Evolutionary conservation across 2,329 filamentous ascomycete species (phyloP).

Genomic region (Stemphylium beticola): DNA sequence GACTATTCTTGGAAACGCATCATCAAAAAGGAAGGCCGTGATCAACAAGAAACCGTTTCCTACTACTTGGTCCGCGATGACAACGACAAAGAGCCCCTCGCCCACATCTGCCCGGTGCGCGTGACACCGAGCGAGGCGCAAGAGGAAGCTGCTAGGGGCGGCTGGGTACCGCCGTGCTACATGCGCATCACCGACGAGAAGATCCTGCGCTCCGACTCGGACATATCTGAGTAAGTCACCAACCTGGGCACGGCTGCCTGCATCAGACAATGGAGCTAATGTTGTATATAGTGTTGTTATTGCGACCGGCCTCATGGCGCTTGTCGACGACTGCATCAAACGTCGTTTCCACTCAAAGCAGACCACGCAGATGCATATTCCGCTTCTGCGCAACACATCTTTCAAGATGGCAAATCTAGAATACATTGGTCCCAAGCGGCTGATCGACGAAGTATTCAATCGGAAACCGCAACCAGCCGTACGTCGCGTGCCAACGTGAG

Average conservation of each 20-base stretch:
- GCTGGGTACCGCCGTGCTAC: slow-evolving; percentile 88
- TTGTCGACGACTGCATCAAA: slow-evolving; percentile 92
- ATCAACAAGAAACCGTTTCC: slow-evolving; percentile 66
- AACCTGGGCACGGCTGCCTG: neutral
- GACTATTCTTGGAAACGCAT: slow-evolving; percentile 84
- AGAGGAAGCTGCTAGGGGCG: slow-evolving; percentile 77
- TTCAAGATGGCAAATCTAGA: slow-evolving; percentile 63
- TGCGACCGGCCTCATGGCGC: slow-evolving; percentile 83
- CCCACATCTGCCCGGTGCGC: slow-evolving; percentile 83
- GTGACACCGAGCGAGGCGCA: slow-evolving; percentile 72
- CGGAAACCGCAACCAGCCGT: slow-evolving; percentile 47
- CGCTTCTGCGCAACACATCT: slow-evolving; percentile 56
- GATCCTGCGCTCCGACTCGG: slow-evolving; percentile 72
- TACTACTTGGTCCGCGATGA: slow-evolving; percentile 80
- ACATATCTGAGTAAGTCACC: slow-evolving; percentile 81
- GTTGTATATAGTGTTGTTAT: slow-evolving; percentile 74
- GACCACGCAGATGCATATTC: slow-evolving; percentile 59
- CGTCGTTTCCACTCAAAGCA: slow-evolving; percentile 70
- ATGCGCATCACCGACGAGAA: slow-evolving; percentile 85
- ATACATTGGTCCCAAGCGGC: slow-evolving; percentile 65
- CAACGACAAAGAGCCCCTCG: slow-evolving; percentile 66
- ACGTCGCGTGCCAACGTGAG: slow-evolving; percentile 28
- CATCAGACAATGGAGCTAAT: slow-evolving; percentile 23
- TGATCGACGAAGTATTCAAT: slow-evolving; percentile 70
- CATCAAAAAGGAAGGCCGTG: slow-evolving; percentile 66